Base-by-base conservation (phyloP, 169 alveolate genomes). In the Cryptosporidium sp. region DNA sequence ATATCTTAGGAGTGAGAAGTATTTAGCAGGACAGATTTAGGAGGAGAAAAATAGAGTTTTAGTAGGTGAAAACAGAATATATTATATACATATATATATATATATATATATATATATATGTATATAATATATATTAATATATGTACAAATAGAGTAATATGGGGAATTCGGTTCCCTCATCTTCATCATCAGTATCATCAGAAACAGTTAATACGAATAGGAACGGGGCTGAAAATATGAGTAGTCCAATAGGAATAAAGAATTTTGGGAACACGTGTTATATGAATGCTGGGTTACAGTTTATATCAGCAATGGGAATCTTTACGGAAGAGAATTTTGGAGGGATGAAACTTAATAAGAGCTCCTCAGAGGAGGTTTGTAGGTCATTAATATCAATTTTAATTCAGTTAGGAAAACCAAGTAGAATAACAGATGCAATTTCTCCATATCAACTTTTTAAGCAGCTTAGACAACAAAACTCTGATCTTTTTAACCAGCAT, bases 261-360 rank as follows among this genome's bases (percentile, higher is more conserved):
- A 86, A 86, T 60, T 84, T 71, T 58, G 92, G 92, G 26, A 86
- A 86, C 29, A 71, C 92, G 1, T 86, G 92, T 73, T 86, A 86
- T 69, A 86, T 86, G 92, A 86, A 86, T 69, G 92, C 92, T 12
- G 92, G 85, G 16, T 51, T 86, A 51, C 92, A 86, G 52, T 86
- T 80, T 31, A 60, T 80, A 29, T 69, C 75, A 5, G 75, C 73
- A 3, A 60, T 80, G 73, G 89, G 75, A 21, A 80, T 80, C 31
- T 80, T 80, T 37, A 62, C 89, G 9, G 75, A 80, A 1, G 75
- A 62, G 48, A 37, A 80, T 42, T 73, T 73, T 26, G 86, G 86
- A 7, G 80, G 48, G 14, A 26, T 42, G 8, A 80, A 16, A n/a
- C 56, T 62, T 5, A 80, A 80, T 23, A 62, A 65, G 21, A 37